phyloP scores from a whole-genome alignment of 345 rosid genomes.

The Aquilaria malaccensis region DNA sequence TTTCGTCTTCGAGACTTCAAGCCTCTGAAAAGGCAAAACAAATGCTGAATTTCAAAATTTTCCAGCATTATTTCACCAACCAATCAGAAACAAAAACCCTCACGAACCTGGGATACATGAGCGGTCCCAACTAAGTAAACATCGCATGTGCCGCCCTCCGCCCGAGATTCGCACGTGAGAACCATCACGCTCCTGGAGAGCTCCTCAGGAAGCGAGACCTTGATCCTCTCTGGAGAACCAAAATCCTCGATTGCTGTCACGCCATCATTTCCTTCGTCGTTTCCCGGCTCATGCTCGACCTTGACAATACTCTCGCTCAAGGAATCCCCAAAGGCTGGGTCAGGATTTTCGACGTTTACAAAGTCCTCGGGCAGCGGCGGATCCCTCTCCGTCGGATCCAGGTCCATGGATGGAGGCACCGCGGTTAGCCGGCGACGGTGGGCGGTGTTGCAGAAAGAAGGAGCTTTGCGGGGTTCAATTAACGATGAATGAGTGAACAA shows the following conservation, averaged over 20 bases:
- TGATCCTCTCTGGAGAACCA: slow-evolving; percentile 25
- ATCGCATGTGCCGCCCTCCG: slow-evolving; percentile 67
- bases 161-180: slow-evolving; percentile 71
- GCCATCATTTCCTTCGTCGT: slow-evolving; percentile 16
- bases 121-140: slow-evolving; percentile 89
- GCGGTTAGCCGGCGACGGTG: slow-evolving; percentile 5
- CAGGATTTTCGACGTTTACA: slow-evolving; percentile 70
- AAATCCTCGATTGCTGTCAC: slow-evolving; percentile 12
- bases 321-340: slow-evolving; percentile 24
- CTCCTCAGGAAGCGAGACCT: slow-evolving; percentile 60
- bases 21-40: neutral
- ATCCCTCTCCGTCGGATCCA: slow-evolving; percentile 29
- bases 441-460: slow-evolving; percentile 12
- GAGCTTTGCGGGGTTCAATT: slow-evolving; percentile 1
- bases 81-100: slow-evolving; percentile 13
- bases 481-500: slow-evolving; percentile 5
- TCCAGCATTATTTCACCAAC: slow-evolving; percentile 11
- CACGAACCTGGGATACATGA: slow-evolving; percentile 79
- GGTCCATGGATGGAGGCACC: slow-evolving; percentile 32
- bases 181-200: slow-evolving; percentile 53
- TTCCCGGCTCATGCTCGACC: slow-evolving; percentile 39
- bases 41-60: slow-evolving; percentile 1
- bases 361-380: slow-evolving; percentile 44
- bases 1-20: slow-evolving; percentile 3
- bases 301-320: slow-evolving; percentile 74